A percentile compares a stretch with the other conserved stretches of the same genome.
These are phyloP conservation scores for Rubia yunnanensis DNA, from an alignment of 257 asterid species.

Conservation along the genomic window DNA sequence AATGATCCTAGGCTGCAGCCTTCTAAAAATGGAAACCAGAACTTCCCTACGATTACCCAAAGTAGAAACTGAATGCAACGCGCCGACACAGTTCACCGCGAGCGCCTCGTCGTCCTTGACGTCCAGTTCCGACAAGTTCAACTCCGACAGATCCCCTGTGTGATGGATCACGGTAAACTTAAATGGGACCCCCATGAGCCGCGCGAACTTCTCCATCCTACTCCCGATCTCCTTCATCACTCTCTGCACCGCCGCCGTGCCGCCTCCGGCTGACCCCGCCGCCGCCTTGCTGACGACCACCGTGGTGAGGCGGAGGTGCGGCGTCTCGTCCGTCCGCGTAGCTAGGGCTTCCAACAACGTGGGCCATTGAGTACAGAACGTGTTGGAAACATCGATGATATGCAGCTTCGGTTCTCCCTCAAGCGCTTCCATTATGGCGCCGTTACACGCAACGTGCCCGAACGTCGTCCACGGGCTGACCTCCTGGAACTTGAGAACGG, in stretches of 20 bases:
- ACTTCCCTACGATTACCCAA: conserved; percentile 40
- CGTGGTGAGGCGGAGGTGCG: conserved; percentile 67
- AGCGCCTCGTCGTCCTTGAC: conserved; percentile 67
- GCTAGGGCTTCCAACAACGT: conserved; percentile 93
- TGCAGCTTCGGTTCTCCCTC: conserved; percentile 73
- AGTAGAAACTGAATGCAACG: conserved; percentile 55
- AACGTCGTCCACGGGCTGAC: conserved; percentile 91
- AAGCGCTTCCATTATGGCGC: conserved; percentile 88
- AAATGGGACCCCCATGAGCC: conserved; percentile 96
- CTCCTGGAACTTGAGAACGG: conserved; percentile 74
- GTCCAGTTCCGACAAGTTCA: conserved; percentile 42
- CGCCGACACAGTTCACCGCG: conserved; percentile 66
- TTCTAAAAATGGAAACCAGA: conserved; percentile 44
- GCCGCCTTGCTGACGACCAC: conserved; percentile 39
- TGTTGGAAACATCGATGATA: conserved; percentile 73
- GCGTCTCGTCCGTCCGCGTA: conserved; percentile 81
- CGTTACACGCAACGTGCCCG: conserved; percentile 90
- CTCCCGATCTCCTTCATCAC: conserved; percentile 82
- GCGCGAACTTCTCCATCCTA: conserved; percentile 87
- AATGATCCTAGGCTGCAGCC: conserved; percentile 56
- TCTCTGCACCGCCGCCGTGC: conserved; percentile 34
- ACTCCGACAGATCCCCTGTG: conserved; percentile 61
- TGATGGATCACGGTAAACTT: conserved; percentile 60
- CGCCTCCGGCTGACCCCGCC: conserved; percentile 18
- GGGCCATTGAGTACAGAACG: conserved; percentile 98